Percentiles rank a stretch among this genome's conserved stretches.
These are phyloP conservation scores for Microbotryomycetes sp. DNA, from an alignment of 1,284 basidiomycete species.

Conservation along the genomic window DNA sequence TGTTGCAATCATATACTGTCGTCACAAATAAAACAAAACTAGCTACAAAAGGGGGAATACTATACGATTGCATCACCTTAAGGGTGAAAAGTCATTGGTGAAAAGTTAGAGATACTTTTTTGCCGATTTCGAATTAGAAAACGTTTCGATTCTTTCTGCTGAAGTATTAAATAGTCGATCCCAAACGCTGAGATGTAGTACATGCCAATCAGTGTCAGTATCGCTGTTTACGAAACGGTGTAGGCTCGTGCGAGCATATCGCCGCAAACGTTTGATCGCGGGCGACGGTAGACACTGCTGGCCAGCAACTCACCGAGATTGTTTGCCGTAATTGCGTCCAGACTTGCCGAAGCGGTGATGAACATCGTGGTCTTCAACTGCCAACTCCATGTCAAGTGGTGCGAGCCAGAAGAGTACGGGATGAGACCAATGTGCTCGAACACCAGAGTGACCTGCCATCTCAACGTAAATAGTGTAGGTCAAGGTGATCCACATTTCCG, in stretches of 20 bases:
- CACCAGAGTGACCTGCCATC: background rate
- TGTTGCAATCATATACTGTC: no score
- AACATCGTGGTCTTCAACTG: slow-evolving; percentile 1
- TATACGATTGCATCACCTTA: no score
- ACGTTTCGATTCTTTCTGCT: background rate
- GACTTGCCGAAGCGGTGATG: background rate
- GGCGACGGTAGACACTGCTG: no score
- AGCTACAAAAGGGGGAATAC: no score
- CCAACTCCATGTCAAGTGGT: background rate
- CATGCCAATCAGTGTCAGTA: background rate
- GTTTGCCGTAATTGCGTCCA: slow-evolving; percentile 1
- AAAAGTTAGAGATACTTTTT: background rate
- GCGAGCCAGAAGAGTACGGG: background rate
- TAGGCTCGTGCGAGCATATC: no score
- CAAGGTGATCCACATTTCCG: background rate
- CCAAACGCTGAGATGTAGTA: background rate
- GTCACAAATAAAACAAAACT: no score
- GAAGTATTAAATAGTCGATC: background rate
- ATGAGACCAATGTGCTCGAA: background rate
- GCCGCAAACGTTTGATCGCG: no score
- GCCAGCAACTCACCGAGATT: background rate
- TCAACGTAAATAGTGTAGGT: background rate
- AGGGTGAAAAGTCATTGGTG: no score
- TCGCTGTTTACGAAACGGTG: no score
- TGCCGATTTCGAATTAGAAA: background rate